These are phyloP conservation scores for Colletotrichum melonis DNA, from an alignment of 2,329 filamentous ascomycete genomes.

Conservation along the genomic window DNA sequence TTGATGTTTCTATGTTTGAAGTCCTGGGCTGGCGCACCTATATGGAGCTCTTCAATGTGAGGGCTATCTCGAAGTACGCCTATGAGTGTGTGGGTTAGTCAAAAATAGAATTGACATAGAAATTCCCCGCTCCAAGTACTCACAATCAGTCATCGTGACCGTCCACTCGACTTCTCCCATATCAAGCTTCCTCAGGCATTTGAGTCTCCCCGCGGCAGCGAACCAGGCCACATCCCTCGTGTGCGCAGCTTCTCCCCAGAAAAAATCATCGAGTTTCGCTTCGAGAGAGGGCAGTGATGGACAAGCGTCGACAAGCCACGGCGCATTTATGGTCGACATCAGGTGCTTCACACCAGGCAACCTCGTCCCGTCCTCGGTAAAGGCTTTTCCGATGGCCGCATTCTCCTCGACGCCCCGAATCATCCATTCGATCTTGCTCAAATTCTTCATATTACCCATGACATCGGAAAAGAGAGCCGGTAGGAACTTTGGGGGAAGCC, in stretches of 20 bases:
- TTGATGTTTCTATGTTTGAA: too few relatives aligned
- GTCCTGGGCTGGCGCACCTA: background rate
- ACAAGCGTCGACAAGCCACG: background rate
- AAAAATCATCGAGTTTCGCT: background rate
- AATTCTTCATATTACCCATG: background rate
- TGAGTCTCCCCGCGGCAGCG: background rate
- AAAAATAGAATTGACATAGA: too few relatives aligned
- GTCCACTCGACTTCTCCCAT: background rate
- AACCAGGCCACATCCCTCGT: background rate
- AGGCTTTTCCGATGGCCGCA: background rate
- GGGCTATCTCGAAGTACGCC: background rate
- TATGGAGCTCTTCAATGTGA: background rate
- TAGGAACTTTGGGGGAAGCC: background rate
- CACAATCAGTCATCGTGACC: background rate
- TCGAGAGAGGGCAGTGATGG: background rate
- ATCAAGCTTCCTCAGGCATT: background rate
- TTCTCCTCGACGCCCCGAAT: background rate
- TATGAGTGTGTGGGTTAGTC: background rate
- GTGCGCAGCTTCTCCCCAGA: background rate
- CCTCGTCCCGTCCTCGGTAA: background rate
- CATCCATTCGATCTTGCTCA: slow-evolving; percentile 9
- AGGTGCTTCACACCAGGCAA: background rate
- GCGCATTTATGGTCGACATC: background rate
- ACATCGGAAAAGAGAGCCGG: background rate
- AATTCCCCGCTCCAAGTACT: fast-evolving